These are phyloP conservation scores for Solanum okadae DNA, from an alignment of 257 asterid genomes.

Conservation along the genomic window DNA sequence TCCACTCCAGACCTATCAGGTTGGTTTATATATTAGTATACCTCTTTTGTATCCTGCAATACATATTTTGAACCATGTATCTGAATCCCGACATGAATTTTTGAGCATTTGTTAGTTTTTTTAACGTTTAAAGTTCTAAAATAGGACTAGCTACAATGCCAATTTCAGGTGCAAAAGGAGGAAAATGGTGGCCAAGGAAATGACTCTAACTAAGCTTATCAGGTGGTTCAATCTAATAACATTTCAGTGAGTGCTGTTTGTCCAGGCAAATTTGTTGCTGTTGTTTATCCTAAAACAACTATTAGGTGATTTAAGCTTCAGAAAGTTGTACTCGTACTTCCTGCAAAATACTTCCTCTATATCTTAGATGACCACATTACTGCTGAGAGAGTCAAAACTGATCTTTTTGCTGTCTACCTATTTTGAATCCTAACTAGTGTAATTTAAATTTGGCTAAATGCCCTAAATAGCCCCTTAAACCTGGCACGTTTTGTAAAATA, in stretches of 20 bases:
- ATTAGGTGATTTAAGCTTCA: neutral
- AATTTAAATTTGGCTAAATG: neutral
- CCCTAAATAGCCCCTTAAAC: no score
- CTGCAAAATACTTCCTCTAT: neutral
- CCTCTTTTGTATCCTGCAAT: neutral
- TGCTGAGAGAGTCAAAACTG: neutral
- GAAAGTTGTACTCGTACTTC: neutral
- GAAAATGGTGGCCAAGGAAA: neutral
- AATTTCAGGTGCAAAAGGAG: neutral
- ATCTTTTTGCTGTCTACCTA: neutral
- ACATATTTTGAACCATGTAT: neutral
- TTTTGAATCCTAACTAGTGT: neutral
- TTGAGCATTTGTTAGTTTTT: neutral
- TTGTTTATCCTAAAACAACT: neutral
- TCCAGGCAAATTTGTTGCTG: neutral
- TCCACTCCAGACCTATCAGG: constrained; percentile 14
- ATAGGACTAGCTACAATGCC: neutral
- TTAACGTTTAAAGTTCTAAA: neutral
- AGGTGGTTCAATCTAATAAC: neutral
- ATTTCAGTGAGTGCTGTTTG: constrained; percentile 1
- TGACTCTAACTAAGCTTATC: neutral
- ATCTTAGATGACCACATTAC: neutral
- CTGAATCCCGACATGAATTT: neutral
- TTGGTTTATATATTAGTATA: neutral
- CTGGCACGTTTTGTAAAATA: no score